phyloP scores from a whole-genome alignment of 768 basidiomycete genomes.

The Cystofilobasidium macerans region DNA sequence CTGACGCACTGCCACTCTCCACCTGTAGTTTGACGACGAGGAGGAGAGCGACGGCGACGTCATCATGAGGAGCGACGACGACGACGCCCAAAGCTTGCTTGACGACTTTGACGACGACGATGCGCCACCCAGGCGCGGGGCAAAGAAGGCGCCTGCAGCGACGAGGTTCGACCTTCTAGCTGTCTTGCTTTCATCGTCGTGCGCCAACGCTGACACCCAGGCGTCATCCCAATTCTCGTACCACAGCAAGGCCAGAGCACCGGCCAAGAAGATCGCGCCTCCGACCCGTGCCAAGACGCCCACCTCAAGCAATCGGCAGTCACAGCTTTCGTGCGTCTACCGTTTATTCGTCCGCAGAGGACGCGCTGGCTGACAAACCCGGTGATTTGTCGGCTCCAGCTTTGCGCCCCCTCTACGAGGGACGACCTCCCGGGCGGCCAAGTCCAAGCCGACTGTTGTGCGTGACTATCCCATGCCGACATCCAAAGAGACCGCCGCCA shows the following conservation, averaged over 20 bases:
- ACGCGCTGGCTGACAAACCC: background rate
- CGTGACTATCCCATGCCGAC: background rate
- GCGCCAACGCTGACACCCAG: too few species aligned
- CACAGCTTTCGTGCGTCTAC: background rate
- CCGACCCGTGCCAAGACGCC: constrained; percentile 28
- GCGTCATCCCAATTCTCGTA: background rate
- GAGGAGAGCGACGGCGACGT: constrained; percentile 22
- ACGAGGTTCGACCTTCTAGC: background rate
- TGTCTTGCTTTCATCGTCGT: background rate
- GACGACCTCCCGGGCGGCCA: background rate
- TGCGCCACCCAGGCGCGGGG: constrained; percentile 15
- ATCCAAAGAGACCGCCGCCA: too few species aligned
- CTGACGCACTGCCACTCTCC: constrained; percentile 41
- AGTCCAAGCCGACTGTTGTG: background rate
- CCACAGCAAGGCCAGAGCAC: background rate
- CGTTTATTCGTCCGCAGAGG: background rate
- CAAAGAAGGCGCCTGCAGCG: background rate
- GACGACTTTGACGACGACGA: constrained; percentile 44
- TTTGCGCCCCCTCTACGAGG: background rate
- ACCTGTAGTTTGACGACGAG: constrained; percentile 60
- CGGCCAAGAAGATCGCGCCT: constrained; percentile 36
- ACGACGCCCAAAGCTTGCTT: constrained; percentile 18
- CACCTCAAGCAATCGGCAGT: background rate
- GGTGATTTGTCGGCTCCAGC: background rate
- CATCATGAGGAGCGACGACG: background rate